Conservation (phyloP, 2,329 filamentous ascomycete species). For the Cytospora chrysosperma region DNA sequence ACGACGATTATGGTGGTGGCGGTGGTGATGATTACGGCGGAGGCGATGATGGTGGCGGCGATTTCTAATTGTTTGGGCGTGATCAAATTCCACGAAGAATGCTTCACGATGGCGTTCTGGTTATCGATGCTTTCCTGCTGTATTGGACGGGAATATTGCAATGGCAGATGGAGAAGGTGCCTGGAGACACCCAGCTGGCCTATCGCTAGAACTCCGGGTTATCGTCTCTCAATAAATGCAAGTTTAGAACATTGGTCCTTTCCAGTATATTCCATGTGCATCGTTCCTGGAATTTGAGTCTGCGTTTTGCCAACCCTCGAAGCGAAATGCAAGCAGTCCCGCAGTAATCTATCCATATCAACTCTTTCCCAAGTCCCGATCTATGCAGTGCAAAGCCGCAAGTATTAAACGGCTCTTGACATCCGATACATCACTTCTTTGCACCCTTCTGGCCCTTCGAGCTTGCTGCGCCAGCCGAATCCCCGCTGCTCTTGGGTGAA, state of each 20-base stretch:
- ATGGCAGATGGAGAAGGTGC: background rate
- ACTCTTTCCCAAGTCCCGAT: background rate
- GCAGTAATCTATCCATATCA: background rate
- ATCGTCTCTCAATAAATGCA: background rate
- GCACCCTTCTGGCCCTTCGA: constrained; percentile 3
- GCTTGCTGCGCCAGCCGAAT: background rate
- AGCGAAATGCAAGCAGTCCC: background rate
- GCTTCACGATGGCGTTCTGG: constrained; percentile 8
- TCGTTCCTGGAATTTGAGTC: background rate
- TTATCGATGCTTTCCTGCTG: constrained; percentile 7
- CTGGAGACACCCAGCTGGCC: background rate
- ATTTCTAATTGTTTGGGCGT: constrained; percentile 37
- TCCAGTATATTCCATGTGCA: background rate
- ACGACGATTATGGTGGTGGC: constrained; percentile 46
- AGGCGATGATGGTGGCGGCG: constrained; percentile 36
- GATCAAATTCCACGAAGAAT: background rate
- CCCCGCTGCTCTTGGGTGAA: constrained; percentile 39
- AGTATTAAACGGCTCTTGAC: background rate
- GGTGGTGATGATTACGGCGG: constrained; percentile 36
- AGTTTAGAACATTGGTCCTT: background rate
- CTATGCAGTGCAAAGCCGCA: background rate
- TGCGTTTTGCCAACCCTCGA: background rate
- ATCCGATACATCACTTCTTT: background rate
- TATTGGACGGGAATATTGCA: constrained; percentile 1
- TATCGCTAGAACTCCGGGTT: background rate